Base-by-base conservation (phyloP, 768 basidiomycete species). In the Boletales sp. region DNA sequence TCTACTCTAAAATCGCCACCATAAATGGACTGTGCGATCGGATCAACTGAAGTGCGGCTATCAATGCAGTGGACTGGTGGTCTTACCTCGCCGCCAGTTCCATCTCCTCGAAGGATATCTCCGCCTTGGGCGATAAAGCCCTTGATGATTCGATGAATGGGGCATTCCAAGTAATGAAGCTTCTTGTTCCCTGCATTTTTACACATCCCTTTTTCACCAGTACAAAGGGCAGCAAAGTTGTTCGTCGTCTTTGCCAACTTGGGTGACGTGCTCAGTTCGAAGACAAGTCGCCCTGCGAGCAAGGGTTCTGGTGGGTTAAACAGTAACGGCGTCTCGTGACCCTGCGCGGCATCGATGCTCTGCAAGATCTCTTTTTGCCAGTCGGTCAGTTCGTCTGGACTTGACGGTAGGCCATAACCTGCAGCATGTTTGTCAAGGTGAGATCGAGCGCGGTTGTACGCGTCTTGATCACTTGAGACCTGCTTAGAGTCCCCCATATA, bases 121-220 rank as follows among this genome's bases (percentile, higher is more conserved):
- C 79, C 79, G n/a, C 75, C 74, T 56, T 82, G 79, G 1, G 75
- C 74, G 5, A 80, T 68, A 44, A 79, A 81, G 13, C 68, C 77
- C 52, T 69, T 67, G 40, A 74, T 72, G 55, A 77, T 67, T 10
- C 77, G 66, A 61, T 79, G 78, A 1, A 82, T 67, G 27, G 72
- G 73, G 34, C 65, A 70, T 3, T 65, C 72, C 34, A 69, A 40
- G 56, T 78, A 81, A 52, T 72, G 70, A 44, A 80, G 60, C 31
- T 59, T 68, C 59, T 74, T 75, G 51, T 75, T 75, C 3, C 74
- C 74, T 13, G 71, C 71, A 40, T 69, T 73, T 68, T 76, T 79
- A 59, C 72, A 75, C 50, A 58, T 53, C 12, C 75, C 76, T 49
- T 68, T 71, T 46, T 75, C 72, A 5, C 74, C 74, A 0, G 72